Base-by-base conservation (phyloP, 2,329 filamentous ascomycete species). In the Aspergillus tanneri region DNA sequence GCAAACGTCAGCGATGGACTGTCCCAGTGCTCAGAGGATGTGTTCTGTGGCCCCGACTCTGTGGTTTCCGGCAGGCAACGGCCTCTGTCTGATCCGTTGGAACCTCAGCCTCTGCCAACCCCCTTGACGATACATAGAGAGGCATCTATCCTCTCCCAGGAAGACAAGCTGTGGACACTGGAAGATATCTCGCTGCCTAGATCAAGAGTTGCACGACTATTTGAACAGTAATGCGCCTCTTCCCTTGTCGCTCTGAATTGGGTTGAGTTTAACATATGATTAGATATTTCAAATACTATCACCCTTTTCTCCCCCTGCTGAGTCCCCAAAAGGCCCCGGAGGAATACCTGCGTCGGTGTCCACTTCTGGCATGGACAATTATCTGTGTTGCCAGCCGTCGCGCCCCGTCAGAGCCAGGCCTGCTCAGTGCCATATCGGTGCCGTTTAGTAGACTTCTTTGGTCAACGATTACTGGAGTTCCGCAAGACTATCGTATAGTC, bases 361-460 rank as follows among this genome's bases (percentile, higher is more conserved):
- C 78, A 25, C 67, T 86, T 9, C 71, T 85, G 35, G 84, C 84
- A 58, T 86, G 83, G 83, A 78, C 81, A 10, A 80, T 86, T 43
- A 71, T 85, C 34, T 77, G 78, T 28, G 76, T 84, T 39, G 82
- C 81, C 7, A 78, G 81, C 41, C 78, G 83, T 32, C 76, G 81
- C 36, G 84, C 78, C 46, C 73, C 73, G 7, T 67, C 69, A 2
- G 80, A 83, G 38, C 73, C 77, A 1, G 73, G 72, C 3, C 68
- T 85, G 16, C 70, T 85, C 24, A 73, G 73, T 34, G 79, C 61
- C 61, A 62, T 76, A 2, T 67, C 69, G 1, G 69, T 63, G 4
- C 81, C 81, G 1, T 69, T 83, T 53, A 80, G 75, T 43, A 71
- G 79, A 41, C 65, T 84, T 41, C 69, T 84, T 12, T 84, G 81